Evolutionary conservation across 768 basidiomycete genomes (phyloP), one percentile per base, ranked within the genome.

Genomic region (Hygrophoropsis aurantiaca): DNA sequence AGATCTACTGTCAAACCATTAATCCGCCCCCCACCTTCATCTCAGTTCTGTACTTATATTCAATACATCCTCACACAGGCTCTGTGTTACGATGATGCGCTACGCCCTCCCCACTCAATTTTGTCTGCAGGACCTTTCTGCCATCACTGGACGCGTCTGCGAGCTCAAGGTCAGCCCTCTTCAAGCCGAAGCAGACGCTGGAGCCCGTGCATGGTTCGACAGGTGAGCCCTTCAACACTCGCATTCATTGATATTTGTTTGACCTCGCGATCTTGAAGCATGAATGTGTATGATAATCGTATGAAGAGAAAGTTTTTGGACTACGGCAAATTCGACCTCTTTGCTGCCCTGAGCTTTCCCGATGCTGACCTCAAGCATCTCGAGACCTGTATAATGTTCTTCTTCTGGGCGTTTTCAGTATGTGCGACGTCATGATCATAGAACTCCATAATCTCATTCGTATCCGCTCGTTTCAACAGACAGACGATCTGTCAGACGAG

Each of bases 331-430:
- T 70, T 70, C 46, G 69, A 70, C 44, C 50, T 68, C 7, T 70
- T 70, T 43, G 70, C 70, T 9, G 65, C 66, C 11, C 66, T 71
- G 47, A 65, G 62, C 49, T 70, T 68, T 50, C 66, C 69, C 9
- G 69, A 71, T 32, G 69, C 68, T 7, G 69, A 71, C 49, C 20
- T 54, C 11, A 50, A 52, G 5, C 69, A 70, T 44, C 62, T 70
- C 34, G 61, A 50, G 2, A 70, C 70, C 2, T 63, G 69, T 48
- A 61, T 71, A 23, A 59, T 64, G 19, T 70, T 70, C 48, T 70
- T 68, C 55, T 59, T 70, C 26, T 70, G 68, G 66, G 69, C 69
- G 11, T 70, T 70, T 49, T 58, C 68, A 20, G 69, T 71, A 45
- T 4, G 60, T 54, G 26, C 36, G 42, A 13, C 25, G 27, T n/a